Base-by-base conservation (phyloP, 2,329 filamentous ascomycete genomes). In the Hymenoscyphus infarciens region DNA sequence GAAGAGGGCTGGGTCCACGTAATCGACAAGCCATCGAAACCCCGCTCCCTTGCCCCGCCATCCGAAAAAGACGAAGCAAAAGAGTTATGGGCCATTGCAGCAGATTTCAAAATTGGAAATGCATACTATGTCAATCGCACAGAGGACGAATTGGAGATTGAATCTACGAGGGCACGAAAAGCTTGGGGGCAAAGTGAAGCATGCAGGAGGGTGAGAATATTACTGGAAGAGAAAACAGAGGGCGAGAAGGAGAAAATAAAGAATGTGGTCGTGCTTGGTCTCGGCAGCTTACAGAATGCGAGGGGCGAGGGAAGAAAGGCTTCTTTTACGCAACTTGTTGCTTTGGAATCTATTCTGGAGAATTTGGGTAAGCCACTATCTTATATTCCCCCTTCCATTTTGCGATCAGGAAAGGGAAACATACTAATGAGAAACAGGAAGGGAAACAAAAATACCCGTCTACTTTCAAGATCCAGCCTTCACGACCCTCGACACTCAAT, bases 1-100 rank as follows among this genome's bases (percentile, higher is more conserved):
- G 64, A 63, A 1, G 70, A 74, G 45, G 74, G 74, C n/a, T 75
- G 73, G 73, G 71, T 71, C 27, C 72, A 75, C 63, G 70, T 75
- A 29, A 61, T 75, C 10, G 69, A 73, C 15, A 66, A 67, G 8
- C 67, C 68, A 2, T 61, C 63, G 5, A 57, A 61, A n/a, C 57
- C 56, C n/a, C 27, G 52, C 2, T 39, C 56, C 16, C 42, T 57
- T 16, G 27, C 56, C 22, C 59, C 60, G 16, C 66, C 60, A 25
- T 59, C 63, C 7, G 35, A 38, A 22, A 57, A 69, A 8, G 67
- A 70, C n/a, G 67, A 58, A 6, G 71, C 69, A 0, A 52, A 56
- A 31, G 52, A 61, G 38, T 15, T 60, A 29, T 61, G 59, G 59
- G 52, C 59, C 11, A 56, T 61, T 19, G 59, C 52, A 27, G 59